Percentiles rank a stretch among this genome's conserved stretches.
These are phyloP conservation scores for Ascosphaera apis DNA, from an alignment of 2,329 filamentous ascomycete genomes.

Conservation along the genomic window DNA sequence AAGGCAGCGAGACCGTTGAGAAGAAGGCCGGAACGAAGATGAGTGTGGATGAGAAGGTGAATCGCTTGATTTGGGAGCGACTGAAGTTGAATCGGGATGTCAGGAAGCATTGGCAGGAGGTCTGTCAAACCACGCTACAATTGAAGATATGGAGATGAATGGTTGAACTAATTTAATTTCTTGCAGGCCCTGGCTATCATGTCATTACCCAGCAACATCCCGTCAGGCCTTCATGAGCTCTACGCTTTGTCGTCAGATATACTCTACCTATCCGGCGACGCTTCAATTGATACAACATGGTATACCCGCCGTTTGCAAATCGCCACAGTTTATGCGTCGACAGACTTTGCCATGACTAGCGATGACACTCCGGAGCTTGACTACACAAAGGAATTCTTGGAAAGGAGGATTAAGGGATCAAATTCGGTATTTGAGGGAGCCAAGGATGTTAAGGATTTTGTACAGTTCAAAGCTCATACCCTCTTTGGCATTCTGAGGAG, in stretches of 20 bases:
- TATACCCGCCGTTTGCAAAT: slow-evolving; percentile 50
- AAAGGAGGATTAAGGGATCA: slow-evolving; percentile 49
- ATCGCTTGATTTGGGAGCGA: slow-evolving; percentile 50
- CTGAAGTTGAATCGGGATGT: slow-evolving; percentile 51
- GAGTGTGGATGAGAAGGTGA: slow-evolving; percentile 40
- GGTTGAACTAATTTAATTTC: no score
- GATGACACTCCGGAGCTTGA: slow-evolving; percentile 50
- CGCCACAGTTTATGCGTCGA: slow-evolving; percentile 46
- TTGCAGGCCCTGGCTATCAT: slow-evolving; percentile 64
- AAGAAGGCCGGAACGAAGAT: slow-evolving; percentile 10
- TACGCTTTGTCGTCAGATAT: slow-evolving; percentile 76
- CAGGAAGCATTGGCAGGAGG: slow-evolving; percentile 67
- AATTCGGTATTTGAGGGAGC: slow-evolving; percentile 38
- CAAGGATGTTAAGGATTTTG: slow-evolving; percentile 47
- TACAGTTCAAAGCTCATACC: slow-evolving; percentile 58
- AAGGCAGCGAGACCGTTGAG: slow-evolving; percentile 3
- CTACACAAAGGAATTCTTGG: slow-evolving; percentile 61
- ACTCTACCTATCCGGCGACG: slow-evolving; percentile 65
- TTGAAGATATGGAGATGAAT: no score
- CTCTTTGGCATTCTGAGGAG: slow-evolving; percentile 66
- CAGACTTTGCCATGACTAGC: slow-evolving; percentile 86
- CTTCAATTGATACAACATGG: slow-evolving; percentile 64
- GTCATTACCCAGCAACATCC: slow-evolving; percentile 60
- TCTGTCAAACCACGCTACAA: no score
- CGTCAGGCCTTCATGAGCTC: slow-evolving; percentile 55